These are phyloP conservation scores for Creolimax fragrantissima DNA, from an alignment of 78 protist species.

Conservation along the genomic window DNA sequence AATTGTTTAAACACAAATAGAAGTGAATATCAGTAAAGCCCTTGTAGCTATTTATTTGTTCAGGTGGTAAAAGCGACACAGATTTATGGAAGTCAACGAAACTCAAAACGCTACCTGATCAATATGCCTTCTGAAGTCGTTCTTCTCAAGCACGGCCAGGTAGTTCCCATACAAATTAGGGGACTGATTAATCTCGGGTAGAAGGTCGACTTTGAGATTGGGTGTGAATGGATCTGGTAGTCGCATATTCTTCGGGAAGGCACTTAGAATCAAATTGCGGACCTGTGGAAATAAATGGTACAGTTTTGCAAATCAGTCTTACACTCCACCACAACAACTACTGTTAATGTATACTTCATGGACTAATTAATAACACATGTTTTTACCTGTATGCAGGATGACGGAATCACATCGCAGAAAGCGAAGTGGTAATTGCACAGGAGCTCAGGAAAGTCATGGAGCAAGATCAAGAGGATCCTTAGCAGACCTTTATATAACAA, in stretches of 20 bases:
- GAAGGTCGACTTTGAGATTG: constrained; percentile 74
- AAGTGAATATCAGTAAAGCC: neutral
- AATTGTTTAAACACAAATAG: no score
- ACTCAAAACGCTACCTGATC: constrained; percentile 57
- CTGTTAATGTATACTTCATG: no score
- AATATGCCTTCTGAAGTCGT: constrained; percentile 33
- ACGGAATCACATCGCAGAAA: constrained; percentile 91
- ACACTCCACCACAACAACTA: no score
- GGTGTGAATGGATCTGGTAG: constrained; percentile 96
- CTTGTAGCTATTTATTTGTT: neutral
- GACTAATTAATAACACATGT: neutral
- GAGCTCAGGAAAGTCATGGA: constrained; percentile 99
- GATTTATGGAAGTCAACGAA: no score
- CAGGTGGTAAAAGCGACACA: no score
- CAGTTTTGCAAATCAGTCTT: no score
- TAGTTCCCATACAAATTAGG: constrained; percentile 62
- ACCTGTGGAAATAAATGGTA: no score
- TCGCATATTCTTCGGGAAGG: constrained; percentile 85
- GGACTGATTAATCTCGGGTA: constrained; percentile 81
- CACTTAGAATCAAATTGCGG: constrained; percentile 87
- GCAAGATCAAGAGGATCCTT: constrained; percentile 74
- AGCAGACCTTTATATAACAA: constrained; percentile 64
- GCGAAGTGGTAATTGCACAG: constrained; percentile 86
- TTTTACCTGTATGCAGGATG: constrained; percentile 83
- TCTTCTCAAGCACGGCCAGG: constrained; percentile 36